Base-by-base conservation (phyloP, 2,329 filamentous ascomycete genomes). In the Penicillium frequentans region DNA sequence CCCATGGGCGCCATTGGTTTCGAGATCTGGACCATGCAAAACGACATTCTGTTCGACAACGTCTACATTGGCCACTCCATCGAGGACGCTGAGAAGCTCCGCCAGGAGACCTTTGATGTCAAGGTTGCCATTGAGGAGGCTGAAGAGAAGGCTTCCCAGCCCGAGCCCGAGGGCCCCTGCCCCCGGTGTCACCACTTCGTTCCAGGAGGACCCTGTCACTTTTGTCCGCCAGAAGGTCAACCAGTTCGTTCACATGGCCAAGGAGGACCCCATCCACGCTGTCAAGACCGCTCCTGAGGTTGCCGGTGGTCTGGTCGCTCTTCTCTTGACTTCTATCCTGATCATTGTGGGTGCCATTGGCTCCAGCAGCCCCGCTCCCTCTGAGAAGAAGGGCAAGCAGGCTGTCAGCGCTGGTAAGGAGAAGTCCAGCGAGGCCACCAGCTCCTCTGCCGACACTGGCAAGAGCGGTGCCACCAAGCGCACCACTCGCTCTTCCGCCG, bases 1-100 rank as follows among this genome's bases (percentile, higher is more conserved):
- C 93, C 95, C 67, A 98, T 99, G 77, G 95, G 95, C 31, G 64
- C 64, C 23, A 93, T 98, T 80, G 95, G 95, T 70, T 98, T 98
- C 73, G 95, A 99, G 80, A 93, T 99, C 81, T 99, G 95, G 95
- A 98, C 95, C 71, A 99, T 99, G 95, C 93, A 97, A 81, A 96
- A 88, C 77, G 90, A 97, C 74, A 98, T 99, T 69, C 89, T 97
- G 71, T 98, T 99, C 71, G 91, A 98, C 86, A 99, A 99, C 88
- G 96, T 99, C 84, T 99, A 98, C 86, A 92, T 99, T 75, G 95
- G 95, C 63, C 95, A 99, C 87, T 98, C 93, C 21, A 77, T 95
- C 67, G 91, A 91, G 73, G 95, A 99, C 67, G 95, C 95, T 61
- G 87, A 90, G 77, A 90, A 93, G 81, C 83, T 99, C 72, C 90